Base-by-base conservation (phyloP, 2,329 filamentous ascomycete genomes). In the Lanzia echinophila region DNA sequence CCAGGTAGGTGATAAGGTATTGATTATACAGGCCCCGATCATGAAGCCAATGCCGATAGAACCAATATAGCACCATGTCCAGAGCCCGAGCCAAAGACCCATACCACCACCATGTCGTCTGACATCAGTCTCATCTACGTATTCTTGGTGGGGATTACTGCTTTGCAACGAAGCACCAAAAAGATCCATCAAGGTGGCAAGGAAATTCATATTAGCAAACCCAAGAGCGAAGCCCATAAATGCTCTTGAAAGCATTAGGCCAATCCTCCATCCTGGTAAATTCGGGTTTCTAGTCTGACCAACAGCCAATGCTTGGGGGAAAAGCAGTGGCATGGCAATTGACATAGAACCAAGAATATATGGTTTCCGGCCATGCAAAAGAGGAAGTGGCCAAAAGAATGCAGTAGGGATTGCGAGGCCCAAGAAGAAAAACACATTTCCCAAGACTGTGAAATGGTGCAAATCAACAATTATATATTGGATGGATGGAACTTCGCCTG, bases 91-190 rank as follows among this genome's bases (percentile, higher is more conserved):
- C 88, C 87, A 91, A n/a, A 87, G 72, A 0, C 88, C 88, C 73
- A 90, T 84, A 0, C 88, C 87, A 12, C 87, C 86, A 7, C 88
- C 88, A 63, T 90, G 85, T 39, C 87, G 76, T 52, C 87, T 79
- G 17, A 87, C 79, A 67, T 90, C 87, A 60, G 80, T 81, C 12
- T 77, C 70, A 54, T 84, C 78, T 1, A 86, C 83, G 19, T 86
- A 71, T 63, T 89, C 87, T 69, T 88, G 83, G 62, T 90, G 86
- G 2, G 87, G 86, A 47, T 83, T 82, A 39, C 76, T 75, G 62
- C 84, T 87, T 76, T 88, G 87, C 20, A 90, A 70, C 0, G 86
- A 90, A 3, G 85, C 84, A 0, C 88, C 88, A 63, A 89, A 92
- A 1, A 91, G 73, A 65, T 92, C 87, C 3, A 85, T 81, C 6